Conservation (phyloP, 805 yeast species). For the Dipodascus geniculatus region DNA sequence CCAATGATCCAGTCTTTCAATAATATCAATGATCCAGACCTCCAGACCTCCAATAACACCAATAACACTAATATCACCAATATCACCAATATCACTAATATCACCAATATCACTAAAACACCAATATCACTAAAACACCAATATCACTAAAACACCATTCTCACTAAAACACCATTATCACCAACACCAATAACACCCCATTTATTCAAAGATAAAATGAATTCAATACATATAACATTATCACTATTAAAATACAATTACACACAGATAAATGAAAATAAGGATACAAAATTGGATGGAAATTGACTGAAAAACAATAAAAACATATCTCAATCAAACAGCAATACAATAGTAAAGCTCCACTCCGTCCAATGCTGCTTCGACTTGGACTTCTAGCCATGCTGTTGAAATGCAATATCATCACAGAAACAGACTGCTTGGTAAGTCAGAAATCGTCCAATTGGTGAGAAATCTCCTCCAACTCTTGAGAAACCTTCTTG, state of each 20-base stretch:
- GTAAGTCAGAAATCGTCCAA: slow-evolving; percentile 38
- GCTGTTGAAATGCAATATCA: background rate
- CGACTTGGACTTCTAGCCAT: background rate
- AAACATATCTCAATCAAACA: background rate
- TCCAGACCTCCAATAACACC: too few relatives aligned
- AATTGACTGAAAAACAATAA: background rate
- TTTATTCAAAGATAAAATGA: background rate
- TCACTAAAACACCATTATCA: too few relatives aligned
- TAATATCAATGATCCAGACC: too few relatives aligned
- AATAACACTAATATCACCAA: too few relatives aligned
- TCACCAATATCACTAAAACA: too few relatives aligned
- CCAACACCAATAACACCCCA: background rate
- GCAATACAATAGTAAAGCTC: background rate
- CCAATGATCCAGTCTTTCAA: too few relatives aligned
- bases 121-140: too few relatives aligned
- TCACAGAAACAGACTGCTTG: background rate
- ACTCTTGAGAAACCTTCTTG: slow-evolving; percentile 76
- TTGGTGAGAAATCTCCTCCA: slow-evolving; percentile 94
- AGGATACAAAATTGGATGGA: slow-evolving; percentile 1
- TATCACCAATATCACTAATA: too few relatives aligned
- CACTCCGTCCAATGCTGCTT: background rate
- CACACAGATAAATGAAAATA: background rate
- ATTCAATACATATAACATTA: background rate
- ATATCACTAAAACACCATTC: too few relatives aligned
- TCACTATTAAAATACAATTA: background rate